Conservation (phyloP, 345 rosid genomes). For the Gossypium herbaceum region DNA sequence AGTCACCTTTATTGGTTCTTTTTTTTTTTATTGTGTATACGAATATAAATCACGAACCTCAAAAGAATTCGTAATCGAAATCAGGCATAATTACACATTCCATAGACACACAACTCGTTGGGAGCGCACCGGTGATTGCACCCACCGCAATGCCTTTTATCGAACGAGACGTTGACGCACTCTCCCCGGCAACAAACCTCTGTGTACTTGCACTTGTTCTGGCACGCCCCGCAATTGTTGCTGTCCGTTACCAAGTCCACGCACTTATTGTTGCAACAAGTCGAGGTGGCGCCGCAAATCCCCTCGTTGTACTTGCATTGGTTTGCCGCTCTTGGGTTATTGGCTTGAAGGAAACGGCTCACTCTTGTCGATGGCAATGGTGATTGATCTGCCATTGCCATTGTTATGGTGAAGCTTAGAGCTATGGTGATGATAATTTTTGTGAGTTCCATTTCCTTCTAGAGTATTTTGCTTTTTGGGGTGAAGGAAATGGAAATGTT, state of each 20-base stretch:
- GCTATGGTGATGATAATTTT: constrained; percentile 45
- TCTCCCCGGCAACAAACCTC: constrained; percentile 62
- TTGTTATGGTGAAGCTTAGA: constrained; percentile 40
- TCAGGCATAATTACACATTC: constrained; percentile 65
- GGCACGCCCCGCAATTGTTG: constrained; percentile 72
- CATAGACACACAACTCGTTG: constrained; percentile 51
- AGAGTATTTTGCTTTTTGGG: background rate
- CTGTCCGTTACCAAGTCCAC: constrained; percentile 39
- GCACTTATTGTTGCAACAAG: constrained; percentile 85
- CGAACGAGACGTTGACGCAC: constrained; percentile 53
- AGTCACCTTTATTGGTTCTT: background rate
- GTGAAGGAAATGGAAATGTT: background rate
- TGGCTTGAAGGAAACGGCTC: constrained; percentile 53
- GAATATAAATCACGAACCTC: constrained; percentile 14
- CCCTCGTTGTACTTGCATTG: constrained; percentile 47
- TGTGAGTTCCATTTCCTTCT: constrained; percentile 34
- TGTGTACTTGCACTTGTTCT: constrained; percentile 54
- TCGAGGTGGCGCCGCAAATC: constrained; percentile 30
- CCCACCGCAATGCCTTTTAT: constrained; percentile 69
- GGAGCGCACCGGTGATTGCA: constrained; percentile 53
- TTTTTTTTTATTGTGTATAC: constrained; percentile 26
- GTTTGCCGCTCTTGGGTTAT: constrained; percentile 64
- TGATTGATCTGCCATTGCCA: constrained; percentile 23
- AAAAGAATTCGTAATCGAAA: background rate
- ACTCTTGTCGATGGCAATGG: constrained; percentile 31